Evolutionary conservation across 2,329 filamentous ascomycete species (phyloP).

Genomic region (Tolypocladium cylindrosporum): DNA sequence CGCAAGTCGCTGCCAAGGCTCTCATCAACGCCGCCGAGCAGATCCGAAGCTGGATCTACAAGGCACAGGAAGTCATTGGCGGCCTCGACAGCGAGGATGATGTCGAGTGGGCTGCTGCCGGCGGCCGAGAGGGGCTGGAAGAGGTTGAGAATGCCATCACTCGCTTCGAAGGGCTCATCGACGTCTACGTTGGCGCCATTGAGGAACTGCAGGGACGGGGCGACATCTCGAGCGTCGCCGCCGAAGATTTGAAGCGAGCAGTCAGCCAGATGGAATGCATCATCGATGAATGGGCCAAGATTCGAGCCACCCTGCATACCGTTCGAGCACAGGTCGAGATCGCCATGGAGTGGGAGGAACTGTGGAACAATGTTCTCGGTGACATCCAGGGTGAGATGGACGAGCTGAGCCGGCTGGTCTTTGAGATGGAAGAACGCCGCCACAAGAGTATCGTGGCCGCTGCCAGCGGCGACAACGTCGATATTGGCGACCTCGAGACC

Average conservation of each 20-base stretch:
- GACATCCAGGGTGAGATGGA: slow-evolving; percentile 87
- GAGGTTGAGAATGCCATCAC: slow-evolving; percentile 65
- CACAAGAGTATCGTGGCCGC: slow-evolving; percentile 66
- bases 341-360: slow-evolving; percentile 97
- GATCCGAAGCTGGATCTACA: slow-evolving; percentile 87
- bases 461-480: slow-evolving; percentile 52
- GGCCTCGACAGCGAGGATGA: slow-evolving; percentile 93
- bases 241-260: slow-evolving; percentile 61
- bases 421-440: slow-evolving; percentile 95
- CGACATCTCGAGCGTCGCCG: slow-evolving; percentile 64
- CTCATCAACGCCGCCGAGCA: slow-evolving; percentile 83
- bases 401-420: slow-evolving; percentile 68
- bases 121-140: slow-evolving; percentile 70
- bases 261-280: slow-evolving; percentile 87
- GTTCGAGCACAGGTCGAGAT: slow-evolving; percentile 90
- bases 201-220: slow-evolving; percentile 73
- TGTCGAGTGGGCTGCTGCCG: slow-evolving; percentile 90
- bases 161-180: slow-evolving; percentile 80
- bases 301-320: slow-evolving; percentile 64
- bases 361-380: slow-evolving; percentile 88
- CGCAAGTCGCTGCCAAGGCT: slow-evolving; percentile 71
- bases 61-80: slow-evolving; percentile 79
- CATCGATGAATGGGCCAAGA: slow-evolving; percentile 72
- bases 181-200: slow-evolving; percentile 89
- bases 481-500: slow-evolving; percentile 83